Conservation (phyloP, 441 rosid species). For the Croton laevigatus region DNA sequence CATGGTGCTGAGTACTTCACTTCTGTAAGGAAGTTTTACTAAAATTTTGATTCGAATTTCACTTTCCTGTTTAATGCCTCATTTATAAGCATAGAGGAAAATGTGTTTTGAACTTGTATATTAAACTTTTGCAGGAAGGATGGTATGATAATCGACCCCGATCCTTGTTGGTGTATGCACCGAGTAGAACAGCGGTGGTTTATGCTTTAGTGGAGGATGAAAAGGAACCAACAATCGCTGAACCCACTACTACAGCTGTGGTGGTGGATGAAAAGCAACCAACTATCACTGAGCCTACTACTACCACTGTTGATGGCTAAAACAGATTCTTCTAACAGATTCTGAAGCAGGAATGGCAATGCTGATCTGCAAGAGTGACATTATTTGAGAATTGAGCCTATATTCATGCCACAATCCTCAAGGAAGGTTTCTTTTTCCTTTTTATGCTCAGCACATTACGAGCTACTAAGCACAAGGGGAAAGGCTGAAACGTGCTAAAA, state of each 20-base stretch:
- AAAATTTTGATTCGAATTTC: not conserved
- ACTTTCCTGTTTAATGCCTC: not conserved
- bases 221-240: not conserved
- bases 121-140: slow-evolving; percentile 56
- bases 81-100: not conserved
- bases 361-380: slow-evolving; percentile 1
- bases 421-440: too few species aligned
- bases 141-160: slow-evolving; percentile 69
- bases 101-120: not conserved
- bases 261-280: slow-evolving; percentile 2
- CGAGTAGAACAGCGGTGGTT: slow-evolving; percentile 85
- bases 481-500: not conserved
- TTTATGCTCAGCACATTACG: not conserved
- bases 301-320: slow-evolving; percentile 5
- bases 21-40: slow-evolving; percentile 45
- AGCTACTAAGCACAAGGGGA: not conserved
- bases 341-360: not conserved
- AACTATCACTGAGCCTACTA: not conserved
- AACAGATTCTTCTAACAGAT: not conserved
- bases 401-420: not conserved
- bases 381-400: slow-evolving; percentile 1
- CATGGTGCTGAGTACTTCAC: slow-evolving; percentile 69
- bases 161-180: slow-evolving; percentile 79
- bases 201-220: slow-evolving; percentile 63
- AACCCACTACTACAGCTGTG: too few species aligned